Evolutionary conservation across 2,329 filamentous ascomycete genomes (phyloP), one percentile per base, ranked within the genome.

Genomic region (Colletotrichum tamarilloi): DNA sequence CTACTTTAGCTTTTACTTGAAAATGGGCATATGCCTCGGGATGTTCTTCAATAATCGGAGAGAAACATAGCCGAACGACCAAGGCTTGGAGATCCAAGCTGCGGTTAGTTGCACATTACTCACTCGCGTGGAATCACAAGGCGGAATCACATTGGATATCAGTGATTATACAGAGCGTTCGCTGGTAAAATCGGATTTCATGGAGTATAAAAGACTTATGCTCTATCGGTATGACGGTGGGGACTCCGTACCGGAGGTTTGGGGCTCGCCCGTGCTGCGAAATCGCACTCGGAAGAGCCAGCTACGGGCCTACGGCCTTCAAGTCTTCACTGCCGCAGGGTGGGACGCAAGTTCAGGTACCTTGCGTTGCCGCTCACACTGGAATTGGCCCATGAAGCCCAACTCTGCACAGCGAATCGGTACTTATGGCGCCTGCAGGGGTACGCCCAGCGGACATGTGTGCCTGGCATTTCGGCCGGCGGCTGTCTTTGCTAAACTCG

Each of bases 401-500:
- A 53, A 55, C 24, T 28, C n/a, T 19, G 22, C 35, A 46, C 28
- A 71, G 62, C 71, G 60, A 70, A 73, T 71, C 71, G 60, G 67
- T 62, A 73, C 32, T 66, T 57, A 22, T 66, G 26, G 46, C 71
- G 62, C 55, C 67, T 49, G 49, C 71, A 73, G 71, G 67, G 71
- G 67, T 62, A 32, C 56, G 22, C 67, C 56, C 49, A 65, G 67
- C 67, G 35, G 56, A 62, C 46, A 56, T 62, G 32, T 14, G 46
- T 66, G 60, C 67, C 67, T 73, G 71, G 62, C 71, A 70, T 57
- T 16, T 62, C 42, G 72, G 68, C 68, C 55, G 63, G 63, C 68
- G 72, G 68, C 62, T 74, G 68, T 73, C 71, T 70, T 49, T 70
- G 28, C 68, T 62, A 74, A 72, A 74, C 67, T 58, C 30, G 62